These are phyloP conservation scores for Pestalotiopsis sp. DNA, from an alignment of 2,329 filamentous ascomycete species.

Conservation along the genomic window DNA sequence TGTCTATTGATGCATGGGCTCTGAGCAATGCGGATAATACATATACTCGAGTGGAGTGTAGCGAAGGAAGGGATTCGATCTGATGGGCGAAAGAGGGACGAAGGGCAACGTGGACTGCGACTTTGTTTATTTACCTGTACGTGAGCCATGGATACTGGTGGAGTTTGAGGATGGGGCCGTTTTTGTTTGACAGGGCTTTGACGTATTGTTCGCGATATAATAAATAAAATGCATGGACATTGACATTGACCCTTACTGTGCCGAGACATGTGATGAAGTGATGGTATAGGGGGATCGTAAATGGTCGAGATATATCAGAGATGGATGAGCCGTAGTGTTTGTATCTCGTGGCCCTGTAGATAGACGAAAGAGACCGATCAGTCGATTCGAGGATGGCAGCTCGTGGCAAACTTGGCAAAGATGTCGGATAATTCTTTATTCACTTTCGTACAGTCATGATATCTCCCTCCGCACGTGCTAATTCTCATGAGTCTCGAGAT, in stretches of 20 bases:
- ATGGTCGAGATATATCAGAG: not conserved
- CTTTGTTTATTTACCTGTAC: not conserved
- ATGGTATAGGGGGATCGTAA: not conserved
- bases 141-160: slow-evolving; percentile 6
- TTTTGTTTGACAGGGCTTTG: not conserved
- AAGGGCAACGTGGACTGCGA: not conserved
- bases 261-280: not conserved
- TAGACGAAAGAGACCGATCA: no score
- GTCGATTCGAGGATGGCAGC: no score
- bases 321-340: no score
- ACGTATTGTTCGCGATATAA: slow-evolving; percentile 8
- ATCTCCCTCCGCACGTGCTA: not conserved
- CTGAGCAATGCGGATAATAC: not conserved
- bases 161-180: slow-evolving; percentile 1
- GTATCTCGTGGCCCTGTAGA: no score
- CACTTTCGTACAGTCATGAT: not conserved
- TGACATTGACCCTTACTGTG: not conserved
- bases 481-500: not conserved
- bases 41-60: not conserved
- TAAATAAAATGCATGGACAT: not conserved
- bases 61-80: not conserved
- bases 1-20: not conserved
- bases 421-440: not conserved
- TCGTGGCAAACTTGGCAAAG: not conserved
- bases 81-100: not conserved